phyloP scores from a whole-genome alignment of 2,329 filamentous ascomycete species.

The Metarhizium guizhouense region DNA sequence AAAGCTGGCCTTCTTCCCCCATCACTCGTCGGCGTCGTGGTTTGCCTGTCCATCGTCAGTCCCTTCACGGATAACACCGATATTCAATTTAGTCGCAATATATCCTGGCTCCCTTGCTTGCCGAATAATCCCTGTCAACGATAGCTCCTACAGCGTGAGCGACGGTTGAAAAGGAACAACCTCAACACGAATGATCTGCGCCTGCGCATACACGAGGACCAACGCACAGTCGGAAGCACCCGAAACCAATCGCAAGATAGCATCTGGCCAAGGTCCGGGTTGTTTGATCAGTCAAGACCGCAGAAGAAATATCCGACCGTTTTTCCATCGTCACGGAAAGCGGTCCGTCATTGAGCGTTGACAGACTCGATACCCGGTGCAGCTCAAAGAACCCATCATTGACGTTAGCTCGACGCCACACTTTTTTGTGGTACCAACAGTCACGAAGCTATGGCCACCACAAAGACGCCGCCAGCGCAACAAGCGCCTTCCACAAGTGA shows the following conservation, averaged over 20 bases:
- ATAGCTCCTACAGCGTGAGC: neutral
- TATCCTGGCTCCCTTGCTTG: neutral
- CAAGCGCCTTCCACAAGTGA: slow-evolving; percentile 7
- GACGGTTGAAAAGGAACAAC: too few relatives aligned
- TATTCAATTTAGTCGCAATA: neutral
- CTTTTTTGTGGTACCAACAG: neutral
- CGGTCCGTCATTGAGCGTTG: neutral
- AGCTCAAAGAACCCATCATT: neutral
- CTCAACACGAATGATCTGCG: neutral
- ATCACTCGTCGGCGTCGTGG: too few relatives aligned
- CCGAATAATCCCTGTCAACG: neutral
- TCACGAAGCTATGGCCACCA: slow-evolving; percentile 3
- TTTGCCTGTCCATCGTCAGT: too few relatives aligned
- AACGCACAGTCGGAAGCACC: neutral
- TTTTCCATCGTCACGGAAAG: neutral
- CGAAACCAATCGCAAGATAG: neutral
- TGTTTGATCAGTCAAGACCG: neutral
- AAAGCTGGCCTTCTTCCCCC: neutral
- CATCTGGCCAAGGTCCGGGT: neutral
- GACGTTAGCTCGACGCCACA: neutral
- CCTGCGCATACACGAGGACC: neutral
- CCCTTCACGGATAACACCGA: too few relatives aligned
- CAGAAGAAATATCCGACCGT: too few relatives aligned
- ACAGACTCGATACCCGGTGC: neutral
- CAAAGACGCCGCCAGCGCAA: slow-evolving; percentile 7